Evolutionary conservation across 2,329 filamentous ascomycete genomes (phyloP), one percentile per base, ranked within the genome.

Genomic region (Botrytis deweyae): DNA sequence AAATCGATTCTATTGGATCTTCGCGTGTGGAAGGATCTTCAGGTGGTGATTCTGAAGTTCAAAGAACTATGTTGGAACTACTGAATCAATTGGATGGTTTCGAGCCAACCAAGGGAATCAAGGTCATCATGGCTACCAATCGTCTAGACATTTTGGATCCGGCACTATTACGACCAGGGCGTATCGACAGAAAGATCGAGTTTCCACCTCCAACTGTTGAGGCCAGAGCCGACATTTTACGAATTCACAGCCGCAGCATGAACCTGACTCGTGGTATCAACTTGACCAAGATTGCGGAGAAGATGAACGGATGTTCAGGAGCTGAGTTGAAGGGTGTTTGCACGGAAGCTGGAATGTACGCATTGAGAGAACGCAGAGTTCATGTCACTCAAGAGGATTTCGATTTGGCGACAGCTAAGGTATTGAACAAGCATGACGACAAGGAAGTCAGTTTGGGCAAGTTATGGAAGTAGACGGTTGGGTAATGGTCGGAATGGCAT

Each of bases 331-430:
- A 99, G 90, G 96, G 96, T 86, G 96, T 99, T 66, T 99, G 96
- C 83, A 99, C 96, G 64, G 96, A 99, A 84, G 94, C 96, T 4
- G 96, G 96, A 80, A 99, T 99, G 96, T 99, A 96, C 82, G 96
- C 96, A 22, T 87, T 99, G 77, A 91, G 96, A 79, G 96, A 99
- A 86, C 88, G 96, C 82, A 91, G 96, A 84, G 95, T 99, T 74
- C 96, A 99, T 83, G 96, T 99, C 78, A 99, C 96, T 55, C 96
- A 99, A 83, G 96, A 99, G 85, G 96, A 99, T 84, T 99, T 99
- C 83, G 96, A 99, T 83, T 88, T 99, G 76, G 96, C 96, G 49
- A 99, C 96, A 10, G 96, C 96, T 82, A 99, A 99, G 92, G 95
- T 99, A 75, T 89, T 99, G 82, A 98, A 99, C 90, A 98, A 98